Evolutionary conservation across 371 early-diverging fungal species (phyloP), one percentile per base, ranked within the genome.

Genomic region (Amoeboaphelidium occidentale): DNA sequence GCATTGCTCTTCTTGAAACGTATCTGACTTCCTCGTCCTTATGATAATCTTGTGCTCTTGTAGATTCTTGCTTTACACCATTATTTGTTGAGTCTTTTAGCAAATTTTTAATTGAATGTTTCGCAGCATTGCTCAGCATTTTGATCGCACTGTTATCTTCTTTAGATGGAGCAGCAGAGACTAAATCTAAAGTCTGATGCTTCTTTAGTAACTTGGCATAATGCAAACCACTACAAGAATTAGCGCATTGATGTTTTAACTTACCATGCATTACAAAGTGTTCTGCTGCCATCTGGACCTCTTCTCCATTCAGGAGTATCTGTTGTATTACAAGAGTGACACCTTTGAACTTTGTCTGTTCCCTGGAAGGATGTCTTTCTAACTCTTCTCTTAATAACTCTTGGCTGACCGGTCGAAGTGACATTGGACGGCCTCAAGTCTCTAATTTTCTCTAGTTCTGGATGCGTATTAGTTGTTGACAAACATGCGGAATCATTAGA

Each of bases 301-400:
- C 48, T 32, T 17, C 48, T 32, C 48, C 48, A 48, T 26, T 48
- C 48, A n/a, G 48, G 48, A 23, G 48, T 48, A 4, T 48, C 48
- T 17, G 48, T 47, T 17, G 48, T 26, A 1, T 10, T 14, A 21
- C 48, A 48, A 14, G 47, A 47, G 48, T 48, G 48, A 20, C 48
- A 48, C 25, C 48, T n/a, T n/a, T n/a, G n/a, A n/a, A n/a, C n/a
- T n/a, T n/a, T n/a, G n/a, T n/a, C n/a, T n/a, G n/a, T n/a, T n/a
- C n/a, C n/a, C n/a, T n/a, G n/a, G n/a, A n/a, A n/a, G n/a, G n/a
- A n/a, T n/a, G n/a, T n/a, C n/a, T n/a, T n/a, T n/a, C n/a, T n/a
- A n/a, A n/a, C n/a, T n/a, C n/a, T n/a, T n/a, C n/a, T n/a, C n/a
- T n/a, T n/a, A n/a, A n/a, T n/a, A n/a, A n/a, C n/a, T n/a, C n/a